Base-by-base conservation (phyloP, 2,329 filamentous ascomycete species). In the Alternaria sp. region DNA sequence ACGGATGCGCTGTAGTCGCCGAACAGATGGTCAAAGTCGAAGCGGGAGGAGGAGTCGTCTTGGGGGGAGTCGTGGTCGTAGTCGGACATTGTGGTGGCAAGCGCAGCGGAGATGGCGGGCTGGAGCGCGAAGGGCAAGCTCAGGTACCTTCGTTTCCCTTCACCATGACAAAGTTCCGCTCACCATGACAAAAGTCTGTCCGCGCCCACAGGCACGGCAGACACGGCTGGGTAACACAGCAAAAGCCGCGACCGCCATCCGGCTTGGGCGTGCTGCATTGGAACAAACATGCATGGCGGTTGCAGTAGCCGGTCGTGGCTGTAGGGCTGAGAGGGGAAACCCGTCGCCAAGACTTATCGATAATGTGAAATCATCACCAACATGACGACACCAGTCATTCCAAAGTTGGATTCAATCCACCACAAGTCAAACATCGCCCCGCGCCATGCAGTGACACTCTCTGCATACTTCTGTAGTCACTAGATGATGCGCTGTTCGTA, bases 401-500 rank as follows among this genome's bases (percentile, higher is more conserved):
- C 0, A 26, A 7, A 26, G 24, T 26, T 7, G 0, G 24, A 1
- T 26, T 26, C 24, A 26, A 7, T 20, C 20, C 7, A 6, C 24
- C 18, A 14, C 34, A 36, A 7, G n/a, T n/a, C 41, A 16, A 30
- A 8, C n/a, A 5, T 8, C 7, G 3, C 4, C 53, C 44, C 58
- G 66, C 62, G 53, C 18, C n/a, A 77, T 77, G 76, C 65, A 65
- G 68, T 71, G 66, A 71, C 68, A 49, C 57, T 44, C 54, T 38
- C 57, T 49, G 44, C 20, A 24, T 36, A 36, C 2, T 36, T 12
- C 12, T 16, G 12, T 12, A 36, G 7, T 34, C 42, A 59, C 48
- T 48, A 63, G 62, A 78, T 46, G 52, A 77, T 77, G 75, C 73
- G 74, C 72, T 68, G 69, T 63, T 65, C 62, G 60, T 69, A 66